Evolutionary conservation across 352 stramenopile species (phyloP).

Genomic region (Pelagophyceae sp.): DNA sequence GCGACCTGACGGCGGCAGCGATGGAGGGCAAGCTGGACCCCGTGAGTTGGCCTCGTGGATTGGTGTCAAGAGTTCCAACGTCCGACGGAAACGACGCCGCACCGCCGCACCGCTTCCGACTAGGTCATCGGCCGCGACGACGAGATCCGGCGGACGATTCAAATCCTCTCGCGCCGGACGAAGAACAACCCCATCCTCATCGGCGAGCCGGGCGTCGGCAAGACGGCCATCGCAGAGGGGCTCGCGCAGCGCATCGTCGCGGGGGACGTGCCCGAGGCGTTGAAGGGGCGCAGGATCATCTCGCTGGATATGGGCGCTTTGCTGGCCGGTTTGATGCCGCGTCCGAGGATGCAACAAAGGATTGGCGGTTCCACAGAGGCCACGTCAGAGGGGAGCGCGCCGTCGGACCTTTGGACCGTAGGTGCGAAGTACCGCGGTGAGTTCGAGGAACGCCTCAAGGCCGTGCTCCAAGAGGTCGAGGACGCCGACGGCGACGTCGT

Average conservation of each 20-base stretch:
- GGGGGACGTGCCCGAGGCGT: slow-evolving; percentile 84
- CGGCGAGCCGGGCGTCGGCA: slow-evolving; percentile 88
- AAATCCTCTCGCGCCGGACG: slow-evolving; percentile 84
- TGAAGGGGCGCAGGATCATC: slow-evolving; percentile 81
- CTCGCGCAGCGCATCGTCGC: slow-evolving; percentile 86
- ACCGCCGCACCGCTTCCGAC: neutral
- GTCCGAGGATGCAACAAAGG: no score
- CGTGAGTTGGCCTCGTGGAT: no score
- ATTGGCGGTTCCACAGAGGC: slow-evolving; percentile 36
- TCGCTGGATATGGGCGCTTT: slow-evolving; percentile 86
- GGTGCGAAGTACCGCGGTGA: slow-evolving; percentile 65
- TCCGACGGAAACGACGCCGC: neutral
- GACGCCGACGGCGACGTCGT: slow-evolving; percentile 85
- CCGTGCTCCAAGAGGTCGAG: slow-evolving; percentile 85
- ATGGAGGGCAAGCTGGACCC: slow-evolving; percentile 84
- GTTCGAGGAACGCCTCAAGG: slow-evolving; percentile 94
- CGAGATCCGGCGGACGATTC: slow-evolving; percentile 84
- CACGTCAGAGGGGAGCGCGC: neutral
- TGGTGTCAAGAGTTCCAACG: slow-evolving; percentile 22
- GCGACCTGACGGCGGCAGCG: slow-evolving; percentile 82
- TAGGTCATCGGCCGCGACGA: slow-evolving; percentile 86
- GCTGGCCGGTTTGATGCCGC: slow-evolving; percentile 84
- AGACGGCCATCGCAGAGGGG: slow-evolving; percentile 84
- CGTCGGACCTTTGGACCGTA: no score
- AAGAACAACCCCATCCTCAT: slow-evolving; percentile 98